These are phyloP conservation scores for Mimosa bimucronata DNA, from an alignment of 306 rosid genomes.

Conservation along the genomic window DNA sequence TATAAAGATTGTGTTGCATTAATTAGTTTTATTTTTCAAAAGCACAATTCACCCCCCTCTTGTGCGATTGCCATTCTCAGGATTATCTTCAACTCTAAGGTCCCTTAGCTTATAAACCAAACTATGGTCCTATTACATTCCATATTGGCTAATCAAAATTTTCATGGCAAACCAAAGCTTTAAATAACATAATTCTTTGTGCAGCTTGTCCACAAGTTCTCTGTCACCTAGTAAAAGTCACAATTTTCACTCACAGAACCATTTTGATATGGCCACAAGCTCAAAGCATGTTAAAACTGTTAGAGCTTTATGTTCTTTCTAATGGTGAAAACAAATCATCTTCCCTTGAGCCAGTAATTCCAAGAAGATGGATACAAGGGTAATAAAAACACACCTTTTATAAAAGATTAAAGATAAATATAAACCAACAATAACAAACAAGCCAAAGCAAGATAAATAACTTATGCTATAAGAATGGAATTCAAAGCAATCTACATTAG, in stretches of 20 bases:
- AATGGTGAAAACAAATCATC: no score
- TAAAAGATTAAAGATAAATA: not conserved
- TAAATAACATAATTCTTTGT: constrained; percentile 28
- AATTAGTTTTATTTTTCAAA: no score
- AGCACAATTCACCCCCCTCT: no score
- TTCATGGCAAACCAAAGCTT: constrained; percentile 43
- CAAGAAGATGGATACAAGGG: not conserved
- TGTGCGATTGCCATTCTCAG: no score
- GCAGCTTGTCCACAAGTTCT: constrained; percentile 34
- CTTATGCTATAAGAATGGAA: not conserved
- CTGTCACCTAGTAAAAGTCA: constrained; percentile 15
- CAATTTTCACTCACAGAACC: constrained; percentile 30
- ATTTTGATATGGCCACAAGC: constrained; percentile 29
- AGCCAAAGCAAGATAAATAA: not conserved
- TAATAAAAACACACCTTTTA: not conserved
- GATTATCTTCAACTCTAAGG: constrained; percentile 94
- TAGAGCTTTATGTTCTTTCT: no score
- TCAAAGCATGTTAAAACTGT: constrained; percentile 30
- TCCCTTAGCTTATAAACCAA: constrained; percentile 99
- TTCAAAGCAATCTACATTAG: not conserved
- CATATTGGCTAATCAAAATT: constrained; percentile 53
- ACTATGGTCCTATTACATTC: constrained; percentile 72
- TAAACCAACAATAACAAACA: not conserved
- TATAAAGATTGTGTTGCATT: no score
- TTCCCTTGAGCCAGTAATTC: not conserved